These are phyloP conservation scores for Ulota crispa DNA, from an alignment of 225 moss, liverwort and hornwort genomes.

Conservation along the genomic window DNA sequence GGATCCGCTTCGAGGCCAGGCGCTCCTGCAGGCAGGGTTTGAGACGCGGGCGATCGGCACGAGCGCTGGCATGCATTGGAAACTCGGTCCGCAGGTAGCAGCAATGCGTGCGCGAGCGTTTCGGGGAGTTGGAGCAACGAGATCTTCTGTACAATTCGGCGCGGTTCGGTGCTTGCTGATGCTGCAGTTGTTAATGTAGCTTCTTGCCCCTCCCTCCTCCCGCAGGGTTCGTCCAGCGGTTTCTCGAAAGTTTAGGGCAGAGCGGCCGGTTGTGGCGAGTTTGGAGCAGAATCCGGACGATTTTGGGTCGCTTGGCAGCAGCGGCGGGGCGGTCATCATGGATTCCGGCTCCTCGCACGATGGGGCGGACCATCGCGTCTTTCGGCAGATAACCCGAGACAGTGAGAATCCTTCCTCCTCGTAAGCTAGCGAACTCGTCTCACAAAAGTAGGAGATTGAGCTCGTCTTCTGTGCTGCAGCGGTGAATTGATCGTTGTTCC, in stretches of 20 bases:
- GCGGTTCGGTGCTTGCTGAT: background rate
- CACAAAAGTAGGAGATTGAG: background rate
- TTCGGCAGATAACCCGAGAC: slow-evolving; percentile 44
- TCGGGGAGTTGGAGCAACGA: slow-evolving; percentile 11
- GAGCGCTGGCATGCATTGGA: background rate
- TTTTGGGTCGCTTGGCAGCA: background rate
- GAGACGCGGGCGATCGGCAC: slow-evolving; percentile 12
- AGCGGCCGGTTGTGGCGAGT: slow-evolving; percentile 12
- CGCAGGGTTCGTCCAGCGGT: background rate
- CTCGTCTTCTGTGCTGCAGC: background rate
- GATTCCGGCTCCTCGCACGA: slow-evolving; percentile 39
- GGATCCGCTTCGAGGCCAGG: slow-evolving; percentile 9
- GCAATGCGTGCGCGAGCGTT: slow-evolving; percentile 23
- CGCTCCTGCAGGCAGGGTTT: background rate
- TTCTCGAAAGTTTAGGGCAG: slow-evolving; percentile 29
- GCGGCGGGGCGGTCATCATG: slow-evolving; percentile 35
- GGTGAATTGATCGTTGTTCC: background rate
- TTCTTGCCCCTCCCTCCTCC: background rate
- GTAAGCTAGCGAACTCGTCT: slow-evolving; percentile 2
- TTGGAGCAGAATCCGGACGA: slow-evolving; percentile 13
- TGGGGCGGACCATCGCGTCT: slow-evolving; percentile 36
- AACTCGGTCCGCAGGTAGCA: background rate
- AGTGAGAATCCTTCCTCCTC: slow-evolving; percentile 27
- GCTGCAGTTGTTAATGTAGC: background rate
- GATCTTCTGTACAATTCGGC: slow-evolving; percentile 2